Percentiles rank a stretch among this genome's conserved stretches.
Evolutionary conservation across 2,329 filamentous ascomycete genomes (phyloP).

Genomic region (Drechslerella stenobrocha): DNA sequence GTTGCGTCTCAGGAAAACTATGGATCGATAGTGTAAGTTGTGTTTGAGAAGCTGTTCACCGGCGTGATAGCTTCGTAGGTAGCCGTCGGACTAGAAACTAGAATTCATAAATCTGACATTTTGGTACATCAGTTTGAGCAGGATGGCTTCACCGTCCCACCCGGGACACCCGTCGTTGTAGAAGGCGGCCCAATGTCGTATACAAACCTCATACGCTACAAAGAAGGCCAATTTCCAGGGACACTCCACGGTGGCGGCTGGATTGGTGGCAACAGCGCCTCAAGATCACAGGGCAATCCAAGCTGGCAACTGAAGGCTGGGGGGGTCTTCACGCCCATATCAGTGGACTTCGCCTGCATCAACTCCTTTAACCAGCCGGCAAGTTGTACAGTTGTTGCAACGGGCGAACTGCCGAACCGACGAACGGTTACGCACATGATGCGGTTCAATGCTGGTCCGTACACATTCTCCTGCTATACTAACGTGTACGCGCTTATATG

Average conservation of each 20-base stretch:
- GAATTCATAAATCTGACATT: too few species aligned
- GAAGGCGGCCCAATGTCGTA: neutral
- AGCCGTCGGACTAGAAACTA: too few species aligned
- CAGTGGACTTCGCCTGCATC: neutral
- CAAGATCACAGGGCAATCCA: neutral
- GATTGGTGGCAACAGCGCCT: neutral
- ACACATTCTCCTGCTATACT: neutral
- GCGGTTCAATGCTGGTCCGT: neutral
- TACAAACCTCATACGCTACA: neutral
- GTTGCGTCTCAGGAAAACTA: neutral
- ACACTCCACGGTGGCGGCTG: neutral
- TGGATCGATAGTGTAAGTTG: neutral
- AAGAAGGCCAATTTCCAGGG: neutral
- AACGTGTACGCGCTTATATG: neutral
- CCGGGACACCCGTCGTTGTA: neutral
- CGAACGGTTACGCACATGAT: neutral
- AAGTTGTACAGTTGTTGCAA: neutral
- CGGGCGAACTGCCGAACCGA: neutral
- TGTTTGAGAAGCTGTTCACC: too few species aligned
- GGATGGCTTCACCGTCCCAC: neutral
- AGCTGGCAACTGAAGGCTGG: neutral
- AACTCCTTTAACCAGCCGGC: too few species aligned
- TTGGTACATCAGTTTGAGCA: neutral
- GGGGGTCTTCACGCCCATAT: neutral
- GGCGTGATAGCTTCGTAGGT: too few species aligned